phyloP scores from a whole-genome alignment of 257 asterid genomes.

The Solanum gracilifrons region DNA sequence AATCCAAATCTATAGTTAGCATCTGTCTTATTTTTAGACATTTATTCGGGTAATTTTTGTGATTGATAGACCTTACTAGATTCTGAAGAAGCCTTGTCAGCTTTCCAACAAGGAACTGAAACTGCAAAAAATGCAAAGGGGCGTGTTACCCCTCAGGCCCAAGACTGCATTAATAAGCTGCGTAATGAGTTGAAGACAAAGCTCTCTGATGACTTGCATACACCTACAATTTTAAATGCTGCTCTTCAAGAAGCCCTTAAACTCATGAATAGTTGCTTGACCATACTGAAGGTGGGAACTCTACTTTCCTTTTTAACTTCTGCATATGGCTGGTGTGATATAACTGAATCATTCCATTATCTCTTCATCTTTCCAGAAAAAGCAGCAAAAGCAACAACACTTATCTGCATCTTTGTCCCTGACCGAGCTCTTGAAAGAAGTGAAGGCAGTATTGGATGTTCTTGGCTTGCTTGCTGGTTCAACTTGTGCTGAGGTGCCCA shows the following conservation, averaged over 20 bases:
- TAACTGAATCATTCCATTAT: background rate
- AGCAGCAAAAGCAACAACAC: slow-evolving; percentile 20
- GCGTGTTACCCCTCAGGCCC: slow-evolving; percentile 31
- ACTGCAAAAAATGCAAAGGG: slow-evolving; percentile 17
- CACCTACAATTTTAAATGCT: slow-evolving; percentile 52
- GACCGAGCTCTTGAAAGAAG: slow-evolving; percentile 21
- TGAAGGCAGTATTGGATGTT: slow-evolving; percentile 20
- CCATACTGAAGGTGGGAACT: slow-evolving; percentile 44
- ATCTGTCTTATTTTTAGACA: background rate
- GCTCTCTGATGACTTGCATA: slow-evolving; percentile 77
- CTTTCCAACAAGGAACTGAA: slow-evolving; percentile 27
- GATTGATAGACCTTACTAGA: slow-evolving; percentile 57
- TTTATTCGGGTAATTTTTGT: slow-evolving; percentile 1
- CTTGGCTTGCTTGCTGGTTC: slow-evolving; percentile 28
- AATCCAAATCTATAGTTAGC: background rate
- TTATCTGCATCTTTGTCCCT: slow-evolving; percentile 14
- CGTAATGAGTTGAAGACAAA: slow-evolving; percentile 47
- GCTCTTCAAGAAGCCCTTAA: slow-evolving; percentile 58
- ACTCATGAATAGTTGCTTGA: slow-evolving; percentile 38
- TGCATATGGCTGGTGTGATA: background rate
- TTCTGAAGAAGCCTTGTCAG: slow-evolving; percentile 33
- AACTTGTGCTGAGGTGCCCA: slow-evolving; percentile 28
- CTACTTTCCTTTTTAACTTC: background rate
- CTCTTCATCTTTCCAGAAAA: slow-evolving; percentile 15
- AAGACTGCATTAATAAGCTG: slow-evolving; percentile 48